These are phyloP conservation scores for Elaeagnus macrophylla DNA, from an alignment of 306 rosid species.

Conservation along the genomic window DNA sequence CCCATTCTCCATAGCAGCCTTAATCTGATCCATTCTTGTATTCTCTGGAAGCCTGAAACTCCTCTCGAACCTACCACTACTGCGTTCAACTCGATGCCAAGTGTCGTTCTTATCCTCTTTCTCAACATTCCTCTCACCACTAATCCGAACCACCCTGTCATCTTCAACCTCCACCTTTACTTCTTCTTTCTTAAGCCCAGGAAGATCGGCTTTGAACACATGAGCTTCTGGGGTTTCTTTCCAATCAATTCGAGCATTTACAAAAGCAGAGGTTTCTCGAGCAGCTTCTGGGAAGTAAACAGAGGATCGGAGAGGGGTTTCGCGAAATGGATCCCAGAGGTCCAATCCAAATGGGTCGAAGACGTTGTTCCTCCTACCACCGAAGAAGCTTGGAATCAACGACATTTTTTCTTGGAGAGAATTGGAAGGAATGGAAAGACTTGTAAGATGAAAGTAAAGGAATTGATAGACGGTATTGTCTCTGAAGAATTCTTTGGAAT, in stretches of 20 bases:
- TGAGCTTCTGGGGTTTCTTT: constrained; percentile 34
- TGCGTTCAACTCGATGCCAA: constrained; percentile 30
- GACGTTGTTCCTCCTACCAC: constrained; percentile 13
- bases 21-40: constrained; percentile 15
- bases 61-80: constrained; percentile 25
- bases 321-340: constrained; percentile 20
- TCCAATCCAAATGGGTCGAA: constrained; percentile 18
- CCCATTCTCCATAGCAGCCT: constrained; percentile 32
- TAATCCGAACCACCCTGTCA: constrained; percentile 24
- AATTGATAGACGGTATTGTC: too few relatives aligned
- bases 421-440: background rate
- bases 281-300: constrained; percentile 5
- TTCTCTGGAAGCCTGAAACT: constrained; percentile 32
- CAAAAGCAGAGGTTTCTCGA: constrained; percentile 13
- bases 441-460: too few relatives aligned
- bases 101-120: constrained; percentile 30
- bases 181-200: constrained; percentile 25
- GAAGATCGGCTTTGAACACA: constrained; percentile 22
- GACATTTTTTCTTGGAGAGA: constrained; percentile 3
- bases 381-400: constrained; percentile 24
- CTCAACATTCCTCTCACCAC: constrained; percentile 30
- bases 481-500: too few relatives aligned
- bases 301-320: constrained; percentile 12
- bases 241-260: constrained; percentile 21
- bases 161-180: constrained; percentile 29